Conservation (phyloP, 164 flowering plant species). For the Litsea cubeba region DNA sequence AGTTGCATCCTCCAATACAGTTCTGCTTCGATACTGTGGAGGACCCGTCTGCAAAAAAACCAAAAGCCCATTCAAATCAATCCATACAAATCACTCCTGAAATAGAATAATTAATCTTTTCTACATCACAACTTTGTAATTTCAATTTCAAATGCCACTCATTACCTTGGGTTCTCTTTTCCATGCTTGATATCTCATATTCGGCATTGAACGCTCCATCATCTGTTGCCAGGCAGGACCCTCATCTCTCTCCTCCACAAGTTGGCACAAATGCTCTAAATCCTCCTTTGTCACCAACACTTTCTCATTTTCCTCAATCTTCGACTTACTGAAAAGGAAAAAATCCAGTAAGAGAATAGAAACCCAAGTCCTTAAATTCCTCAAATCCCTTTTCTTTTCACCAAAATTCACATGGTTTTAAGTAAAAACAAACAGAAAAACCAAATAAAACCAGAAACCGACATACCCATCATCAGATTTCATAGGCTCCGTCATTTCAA, state of each 20-base stretch:
- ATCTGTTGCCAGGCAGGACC: slow-evolving; percentile 78
- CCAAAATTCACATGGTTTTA: background rate
- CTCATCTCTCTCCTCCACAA: slow-evolving; percentile 71
- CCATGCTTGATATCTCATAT: slow-evolving; percentile 84
- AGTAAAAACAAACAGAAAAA: background rate
- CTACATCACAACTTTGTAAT: background rate
- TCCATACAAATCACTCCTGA: background rate
- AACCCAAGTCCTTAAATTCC: slow-evolving; percentile 9
- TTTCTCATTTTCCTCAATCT: slow-evolving; percentile 24
- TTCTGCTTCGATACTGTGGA: slow-evolving; percentile 62
- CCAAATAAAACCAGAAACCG: slow-evolving; percentile 11
- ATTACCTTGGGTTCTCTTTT: slow-evolving; percentile 65
- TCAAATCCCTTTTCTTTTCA: background rate
- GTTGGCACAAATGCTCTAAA: slow-evolving; percentile 42
- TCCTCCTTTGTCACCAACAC: slow-evolving; percentile 43
- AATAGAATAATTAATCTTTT: background rate
- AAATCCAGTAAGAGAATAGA: slow-evolving; percentile 5
- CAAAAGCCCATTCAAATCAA: background rate
- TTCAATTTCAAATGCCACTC: background rate
- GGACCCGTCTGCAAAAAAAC: slow-evolving; percentile 46
- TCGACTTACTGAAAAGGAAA: slow-evolving; percentile 30
- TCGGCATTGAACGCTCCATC: slow-evolving; percentile 70
- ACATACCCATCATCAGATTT: slow-evolving; percentile 18
- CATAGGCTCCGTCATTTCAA: slow-evolving; percentile 37
- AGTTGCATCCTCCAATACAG: slow-evolving; percentile 59